Conservation (phyloP, 2,329 filamentous ascomycete species). For the Epichloe brachyelytri region DNA sequence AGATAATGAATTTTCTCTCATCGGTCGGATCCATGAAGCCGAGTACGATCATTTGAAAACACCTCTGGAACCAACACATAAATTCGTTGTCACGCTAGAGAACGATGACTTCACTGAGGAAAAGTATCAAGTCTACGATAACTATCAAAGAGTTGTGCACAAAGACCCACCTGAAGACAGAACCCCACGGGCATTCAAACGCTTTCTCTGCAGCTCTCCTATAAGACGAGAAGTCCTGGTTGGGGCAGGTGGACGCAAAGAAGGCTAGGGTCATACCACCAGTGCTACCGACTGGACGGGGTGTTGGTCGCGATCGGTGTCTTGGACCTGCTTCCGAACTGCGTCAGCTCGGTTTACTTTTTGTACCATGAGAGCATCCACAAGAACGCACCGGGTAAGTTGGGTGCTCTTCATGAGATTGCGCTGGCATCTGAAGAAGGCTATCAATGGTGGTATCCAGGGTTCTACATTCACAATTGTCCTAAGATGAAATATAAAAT, state of each 20-base stretch:
- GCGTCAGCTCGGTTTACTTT: conserved; percentile 74
- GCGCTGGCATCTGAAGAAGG: conserved; percentile 53
- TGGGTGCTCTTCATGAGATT: conserved; percentile 63
- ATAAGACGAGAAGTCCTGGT: conserved; percentile 34
- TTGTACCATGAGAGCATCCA: conserved; percentile 67
- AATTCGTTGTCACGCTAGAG: conserved; percentile 58
- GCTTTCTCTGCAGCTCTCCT: conserved; percentile 64
- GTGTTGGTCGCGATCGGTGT: conserved; percentile 64
- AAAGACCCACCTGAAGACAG: conserved; percentile 50
- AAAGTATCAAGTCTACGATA: conserved; percentile 58
- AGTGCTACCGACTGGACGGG: conserved; percentile 70
- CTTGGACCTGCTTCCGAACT: conserved; percentile 62
- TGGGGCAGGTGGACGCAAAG: conserved; percentile 37
- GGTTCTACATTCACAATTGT: conserved; percentile 72
- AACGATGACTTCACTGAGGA: conserved; percentile 59
- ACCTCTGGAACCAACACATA: conserved; percentile 52
- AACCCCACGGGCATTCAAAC: conserved; percentile 47
- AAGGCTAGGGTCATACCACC: conserved; percentile 61
- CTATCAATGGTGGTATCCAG: conserved; percentile 67
- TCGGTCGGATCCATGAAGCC: conserved; percentile 55
- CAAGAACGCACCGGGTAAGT: conserved; percentile 57
- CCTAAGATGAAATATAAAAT: conserved; percentile 79
- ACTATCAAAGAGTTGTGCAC: conserved; percentile 66
- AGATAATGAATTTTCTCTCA: conserved; percentile 54
- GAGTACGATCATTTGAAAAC: conserved; percentile 42